Evolutionary conservation across 106 monocot species (phyloP).

Genomic region (Xerophyta viscosa): DNA sequence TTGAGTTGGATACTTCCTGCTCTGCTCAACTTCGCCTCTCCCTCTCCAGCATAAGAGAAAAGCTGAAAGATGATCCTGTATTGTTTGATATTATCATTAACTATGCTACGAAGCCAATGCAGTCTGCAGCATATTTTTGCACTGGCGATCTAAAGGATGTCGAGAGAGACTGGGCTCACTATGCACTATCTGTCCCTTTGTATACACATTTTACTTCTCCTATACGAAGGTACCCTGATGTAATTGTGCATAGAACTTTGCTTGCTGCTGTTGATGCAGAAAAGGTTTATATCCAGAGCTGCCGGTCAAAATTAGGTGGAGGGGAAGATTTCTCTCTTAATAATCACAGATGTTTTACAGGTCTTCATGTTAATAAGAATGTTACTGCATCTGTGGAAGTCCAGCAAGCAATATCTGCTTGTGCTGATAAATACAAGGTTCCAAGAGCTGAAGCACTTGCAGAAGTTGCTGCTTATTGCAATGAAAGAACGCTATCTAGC

Average conservation of each 20-base stretch:
- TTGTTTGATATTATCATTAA: conserved; percentile 65
- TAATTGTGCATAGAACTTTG: conserved; percentile 79
- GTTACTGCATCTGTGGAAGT: conserved; percentile 55
- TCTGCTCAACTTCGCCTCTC: conserved; percentile 70
- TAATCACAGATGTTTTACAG: conserved; percentile 35
- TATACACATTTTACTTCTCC: conserved; percentile 97
- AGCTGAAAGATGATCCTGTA: conserved; percentile 60
- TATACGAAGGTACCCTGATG: conserved; percentile 86
- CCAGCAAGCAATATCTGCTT: conserved; percentile 40
- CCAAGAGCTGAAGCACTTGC: conserved; percentile 39
- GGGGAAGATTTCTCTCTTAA: conserved; percentile 2
- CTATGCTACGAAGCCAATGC: conserved; percentile 88
- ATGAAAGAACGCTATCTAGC: conserved; percentile 71
- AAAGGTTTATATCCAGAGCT: conserved; percentile 33
- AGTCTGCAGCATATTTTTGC: conserved; percentile 71
- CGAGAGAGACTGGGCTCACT: conserved; percentile 84
- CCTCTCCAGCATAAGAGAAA: conserved; percentile 57
- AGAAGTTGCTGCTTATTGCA: conserved; percentile 73
- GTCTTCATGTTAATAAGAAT: conserved; percentile 40
- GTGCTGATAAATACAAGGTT: conserved; percentile 51
- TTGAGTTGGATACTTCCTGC: conserved; percentile 69
- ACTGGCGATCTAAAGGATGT: conserved; percentile 54
- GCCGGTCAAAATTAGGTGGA: neutral
- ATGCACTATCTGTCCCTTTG: conserved; percentile 59
- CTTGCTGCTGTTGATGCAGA: conserved; percentile 72